Evolutionary conservation across 2,329 filamentous ascomycete species (phyloP).

Genomic region (Fusarium humuli): DNA sequence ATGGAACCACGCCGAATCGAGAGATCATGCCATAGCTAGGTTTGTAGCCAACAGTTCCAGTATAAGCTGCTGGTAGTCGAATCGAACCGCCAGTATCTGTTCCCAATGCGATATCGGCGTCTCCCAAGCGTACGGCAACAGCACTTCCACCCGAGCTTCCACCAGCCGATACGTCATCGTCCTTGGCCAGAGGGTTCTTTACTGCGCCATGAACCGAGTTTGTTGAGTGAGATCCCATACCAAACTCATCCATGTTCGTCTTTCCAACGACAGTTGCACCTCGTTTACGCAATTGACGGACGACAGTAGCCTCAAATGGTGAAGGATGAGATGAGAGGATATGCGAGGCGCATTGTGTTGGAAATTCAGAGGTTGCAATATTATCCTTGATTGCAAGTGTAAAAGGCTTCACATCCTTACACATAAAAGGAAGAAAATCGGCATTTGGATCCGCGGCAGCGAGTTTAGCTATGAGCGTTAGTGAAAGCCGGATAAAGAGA

Average conservation of each 20-base stretch:
- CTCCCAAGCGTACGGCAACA: conserved; percentile 76
- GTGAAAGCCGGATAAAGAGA: not conserved
- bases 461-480: conserved; percentile 32
- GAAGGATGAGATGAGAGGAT: conserved; percentile 78
- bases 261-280: conserved; percentile 78
- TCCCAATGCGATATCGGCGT: conserved; percentile 75
- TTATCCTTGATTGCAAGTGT: conserved; percentile 80
- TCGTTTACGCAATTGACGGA: conserved; percentile 71
- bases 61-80: conserved; percentile 87
- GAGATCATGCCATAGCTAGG: conserved; percentile 91
- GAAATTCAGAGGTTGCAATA: conserved; percentile 72
- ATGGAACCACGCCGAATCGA: conserved; percentile 86
- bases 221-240: conserved; percentile 88
- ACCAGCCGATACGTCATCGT: conserved; percentile 72
- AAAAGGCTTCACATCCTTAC: conserved; percentile 50
- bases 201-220: conserved; percentile 78
- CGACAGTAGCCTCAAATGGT: conserved; percentile 85
- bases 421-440: conserved; percentile 27
- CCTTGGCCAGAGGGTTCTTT: conserved; percentile 58
- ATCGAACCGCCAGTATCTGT: conserved; percentile 95
- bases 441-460: not conserved
- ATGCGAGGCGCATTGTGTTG: conserved; percentile 85
- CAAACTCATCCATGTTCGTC: conserved; percentile 95
- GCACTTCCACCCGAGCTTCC: conserved; percentile 96
- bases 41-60: conserved; percentile 86